Percentiles rank a stretch among this genome's conserved stretches.
Evolutionary conservation across 1,284 basidiomycete genomes (phyloP).

Genomic region (Porodaedalea pini): DNA sequence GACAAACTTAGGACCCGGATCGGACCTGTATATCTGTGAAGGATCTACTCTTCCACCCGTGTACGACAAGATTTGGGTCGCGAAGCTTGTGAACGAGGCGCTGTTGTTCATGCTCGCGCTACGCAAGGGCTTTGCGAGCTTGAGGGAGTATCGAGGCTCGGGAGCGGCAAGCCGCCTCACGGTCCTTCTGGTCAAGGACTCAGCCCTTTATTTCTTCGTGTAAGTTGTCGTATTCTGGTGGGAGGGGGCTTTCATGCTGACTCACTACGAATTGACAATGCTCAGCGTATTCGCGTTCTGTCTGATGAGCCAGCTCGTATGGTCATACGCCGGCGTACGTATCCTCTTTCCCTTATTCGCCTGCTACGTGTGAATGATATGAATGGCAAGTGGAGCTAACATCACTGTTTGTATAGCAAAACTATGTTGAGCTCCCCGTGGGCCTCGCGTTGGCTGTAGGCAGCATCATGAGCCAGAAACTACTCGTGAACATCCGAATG

Average conservation of each 20-base stretch:
- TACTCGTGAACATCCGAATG: slow-evolving; percentile 6
- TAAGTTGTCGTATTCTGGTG: background rate
- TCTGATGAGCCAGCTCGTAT: slow-evolving; percentile 7
- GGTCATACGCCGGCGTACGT: slow-evolving; percentile 5
- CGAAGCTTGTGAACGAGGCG: slow-evolving; percentile 9
- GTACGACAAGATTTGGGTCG: slow-evolving; percentile 10
- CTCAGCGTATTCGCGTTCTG: slow-evolving; percentile 11
- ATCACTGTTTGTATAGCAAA: background rate
- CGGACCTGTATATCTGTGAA: slow-evolving; percentile 2
- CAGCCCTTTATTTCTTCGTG: slow-evolving; percentile 14
- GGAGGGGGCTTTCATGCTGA: background rate
- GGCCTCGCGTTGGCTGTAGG: slow-evolving; percentile 5
- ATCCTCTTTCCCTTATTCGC: background rate
- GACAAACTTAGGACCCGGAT: background rate
- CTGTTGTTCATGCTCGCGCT: slow-evolving; percentile 8
- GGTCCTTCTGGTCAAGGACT: slow-evolving; percentile 13
- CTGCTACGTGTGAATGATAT: background rate
- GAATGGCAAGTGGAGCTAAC: too few species aligned
- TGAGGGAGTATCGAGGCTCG: background rate
- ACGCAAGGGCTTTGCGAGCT: slow-evolving; percentile 5
- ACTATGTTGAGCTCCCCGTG: slow-evolving; percentile 10
- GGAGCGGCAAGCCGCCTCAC: background rate
- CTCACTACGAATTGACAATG: too few species aligned
- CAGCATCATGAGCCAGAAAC: slow-evolving; percentile 17
- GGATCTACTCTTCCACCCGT: background rate